Evolutionary conservation across 2,329 filamentous ascomycete species (phyloP).

Genomic region (Metarhizium robertsii): DNA sequence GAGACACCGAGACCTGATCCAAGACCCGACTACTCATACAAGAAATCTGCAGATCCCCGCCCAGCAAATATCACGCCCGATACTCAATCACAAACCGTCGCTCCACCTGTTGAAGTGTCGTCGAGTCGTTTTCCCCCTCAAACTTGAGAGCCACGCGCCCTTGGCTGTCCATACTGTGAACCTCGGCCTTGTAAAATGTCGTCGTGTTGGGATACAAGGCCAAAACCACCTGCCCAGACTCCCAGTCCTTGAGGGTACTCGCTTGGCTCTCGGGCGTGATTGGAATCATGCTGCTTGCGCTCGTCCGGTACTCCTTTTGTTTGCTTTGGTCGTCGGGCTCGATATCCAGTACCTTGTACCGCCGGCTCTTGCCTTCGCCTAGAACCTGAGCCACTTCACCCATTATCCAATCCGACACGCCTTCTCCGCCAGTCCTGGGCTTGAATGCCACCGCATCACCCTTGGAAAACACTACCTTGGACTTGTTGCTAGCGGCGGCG

Average conservation of each 20-base stretch:
- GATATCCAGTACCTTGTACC: constrained; percentile 72
- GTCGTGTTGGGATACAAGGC: constrained; percentile 77
- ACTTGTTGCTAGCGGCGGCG: constrained; percentile 19
- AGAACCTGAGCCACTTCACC: constrained; percentile 68
- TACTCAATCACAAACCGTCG: constrained; percentile 70
- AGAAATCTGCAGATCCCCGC: neutral
- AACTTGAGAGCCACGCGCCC: constrained; percentile 60
- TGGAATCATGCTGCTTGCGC: constrained; percentile 66
- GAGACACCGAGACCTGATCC: too few species aligned
- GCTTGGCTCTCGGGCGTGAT: constrained; percentile 50
- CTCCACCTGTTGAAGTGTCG: constrained; percentile 67
- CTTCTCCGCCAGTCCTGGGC: constrained; percentile 43
- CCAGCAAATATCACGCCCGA: constrained; percentile 23
- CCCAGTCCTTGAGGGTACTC: constrained; percentile 47
- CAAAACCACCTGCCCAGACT: constrained; percentile 62
- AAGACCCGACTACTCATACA: too few species aligned
- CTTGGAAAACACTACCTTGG: constrained; percentile 49
- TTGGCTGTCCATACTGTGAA: constrained; percentile 56
- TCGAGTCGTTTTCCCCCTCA: constrained; percentile 67
- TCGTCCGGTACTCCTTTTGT: constrained; percentile 60
- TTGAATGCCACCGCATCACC: constrained; percentile 60
- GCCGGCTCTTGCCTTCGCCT: constrained; percentile 67
- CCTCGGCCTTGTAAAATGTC: constrained; percentile 77
- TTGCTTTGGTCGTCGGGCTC: constrained; percentile 64
- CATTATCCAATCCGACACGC: constrained; percentile 57